phyloP scores from a whole-genome alignment of 306 rosid species.

The Prinsepia uniflora region DNA sequence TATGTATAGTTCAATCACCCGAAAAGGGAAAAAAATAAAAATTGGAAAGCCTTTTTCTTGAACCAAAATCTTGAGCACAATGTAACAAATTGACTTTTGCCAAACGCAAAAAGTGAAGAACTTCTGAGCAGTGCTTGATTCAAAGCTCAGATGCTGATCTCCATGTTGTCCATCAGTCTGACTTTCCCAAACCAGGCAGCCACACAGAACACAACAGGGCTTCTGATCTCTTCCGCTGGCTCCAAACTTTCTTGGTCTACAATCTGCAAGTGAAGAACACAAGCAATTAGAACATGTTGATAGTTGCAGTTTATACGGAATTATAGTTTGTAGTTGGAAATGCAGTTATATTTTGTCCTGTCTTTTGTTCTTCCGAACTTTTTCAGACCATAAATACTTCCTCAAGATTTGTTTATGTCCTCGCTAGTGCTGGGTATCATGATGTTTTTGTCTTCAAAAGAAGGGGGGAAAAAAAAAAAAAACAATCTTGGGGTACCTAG shows the following conservation, averaged over 20 bases:
- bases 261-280: conserved; percentile 41
- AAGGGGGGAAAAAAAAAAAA: too few species aligned
- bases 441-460: too few species aligned
- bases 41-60: too few species aligned
- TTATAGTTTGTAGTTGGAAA: too few species aligned
- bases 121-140: too few species aligned
- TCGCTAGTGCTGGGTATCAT: too few species aligned
- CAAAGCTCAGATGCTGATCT: conserved; percentile 42
- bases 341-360: too few species aligned
- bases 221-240: conserved; percentile 52
- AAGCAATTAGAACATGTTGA: not conserved
- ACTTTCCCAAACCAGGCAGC: conserved; percentile 90
- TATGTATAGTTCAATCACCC: not conserved
- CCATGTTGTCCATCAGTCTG: conserved; percentile 77
- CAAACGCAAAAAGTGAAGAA: not conserved
- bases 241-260: conserved; percentile 67
- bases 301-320: too few species aligned
- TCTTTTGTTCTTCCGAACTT: too few species aligned
- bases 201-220: conserved; percentile 72
- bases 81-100: not conserved
- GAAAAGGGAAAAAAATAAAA: not conserved
- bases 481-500: too few species aligned
- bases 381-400: too few species aligned
- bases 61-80: not conserved
- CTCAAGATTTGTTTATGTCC: too few species aligned